These are phyloP conservation scores for Candida ulmi DNA, from an alignment of 805 yeast species.

Conservation along the genomic window DNA sequence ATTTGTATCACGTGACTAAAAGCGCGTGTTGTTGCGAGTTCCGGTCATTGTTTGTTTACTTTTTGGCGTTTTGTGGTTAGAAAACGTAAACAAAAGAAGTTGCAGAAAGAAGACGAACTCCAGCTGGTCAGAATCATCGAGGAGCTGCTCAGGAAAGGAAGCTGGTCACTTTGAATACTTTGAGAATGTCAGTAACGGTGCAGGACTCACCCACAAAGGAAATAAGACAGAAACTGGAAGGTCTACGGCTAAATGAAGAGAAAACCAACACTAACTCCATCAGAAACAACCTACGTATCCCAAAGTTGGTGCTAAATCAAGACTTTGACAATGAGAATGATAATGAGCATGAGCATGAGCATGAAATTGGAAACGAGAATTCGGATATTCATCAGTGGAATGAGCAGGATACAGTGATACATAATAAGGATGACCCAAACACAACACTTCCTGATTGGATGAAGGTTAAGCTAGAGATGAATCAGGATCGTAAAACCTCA, in stretches of 20 bases:
- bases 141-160: no score
- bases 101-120: no score
- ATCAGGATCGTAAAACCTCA: neutral
- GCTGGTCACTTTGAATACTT: neutral
- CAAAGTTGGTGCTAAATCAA: constrained; percentile 5
- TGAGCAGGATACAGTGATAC: constrained; percentile 14
- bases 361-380: neutral
- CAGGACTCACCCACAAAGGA: constrained; percentile 14
- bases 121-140: no score
- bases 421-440: constrained; percentile 9
- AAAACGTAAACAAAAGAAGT: constrained; percentile 2
- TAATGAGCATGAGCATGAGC: constrained; percentile 4
- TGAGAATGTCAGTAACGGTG: neutral
- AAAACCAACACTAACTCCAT: neutral
- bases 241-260: constrained; percentile 4
- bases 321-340: constrained; percentile 12
- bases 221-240: constrained; percentile 9
- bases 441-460: constrained; percentile 19
- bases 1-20: neutral
- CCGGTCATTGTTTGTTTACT: no score
- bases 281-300: constrained; percentile 8
- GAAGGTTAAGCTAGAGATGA: constrained; percentile 7
- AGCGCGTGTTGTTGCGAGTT: neutral
- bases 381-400: neutral
- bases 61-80: neutral